Evolutionary conservation across 345 rosid species (phyloP), one percentile per base, ranked within the genome.

Genomic region (rapeseed (Brassica napus)): DNA sequence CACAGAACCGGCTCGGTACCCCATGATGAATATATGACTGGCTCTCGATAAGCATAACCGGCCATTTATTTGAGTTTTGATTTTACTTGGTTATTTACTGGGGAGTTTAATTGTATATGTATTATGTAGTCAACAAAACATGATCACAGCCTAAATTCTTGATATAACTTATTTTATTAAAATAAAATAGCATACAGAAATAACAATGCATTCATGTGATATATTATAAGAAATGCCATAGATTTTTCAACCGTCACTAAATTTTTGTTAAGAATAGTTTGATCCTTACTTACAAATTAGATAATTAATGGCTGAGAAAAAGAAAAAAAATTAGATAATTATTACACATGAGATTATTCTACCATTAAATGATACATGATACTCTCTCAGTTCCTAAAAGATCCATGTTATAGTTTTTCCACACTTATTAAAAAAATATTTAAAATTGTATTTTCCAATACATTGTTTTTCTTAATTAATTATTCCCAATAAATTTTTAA

Each of bases 1-100:
- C 10, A 60, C n/a, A 34, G 55, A 77, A 69, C 72, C 79, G 76
- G 72, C 42, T 63, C 76, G 79, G 79, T 75, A 42, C 8, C 62
- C 76, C 12, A 69, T 3, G 6, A 69, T 3, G 7, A 61, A 32
- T 24, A 52, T 73, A 10, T 42, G 54, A 49, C 55, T 47, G 55
- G 55, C 55, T 47, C 55, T 2, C 35, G 15, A 69, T 79, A 32
- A 32, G 2, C 2, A 63, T 62, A 74, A 69, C 75, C 73, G 65
- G 74, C 68, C 57, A 14, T 65, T 18, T 71, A 6, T 39, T n/a
- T 71, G 8, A 8, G 8, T 14, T 64, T 65, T 23, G 2, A 32
- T 62, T 69, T 47, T 59, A 42, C 16, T 11, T 28, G 32, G 32
- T 63, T 55, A 44, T 44, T 44, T 44, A 44, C 54, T 44, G 15